These are phyloP conservation scores for Hansenula sp. DNA, from an alignment of 1,139 yeast genomes.

Conservation along the genomic window DNA sequence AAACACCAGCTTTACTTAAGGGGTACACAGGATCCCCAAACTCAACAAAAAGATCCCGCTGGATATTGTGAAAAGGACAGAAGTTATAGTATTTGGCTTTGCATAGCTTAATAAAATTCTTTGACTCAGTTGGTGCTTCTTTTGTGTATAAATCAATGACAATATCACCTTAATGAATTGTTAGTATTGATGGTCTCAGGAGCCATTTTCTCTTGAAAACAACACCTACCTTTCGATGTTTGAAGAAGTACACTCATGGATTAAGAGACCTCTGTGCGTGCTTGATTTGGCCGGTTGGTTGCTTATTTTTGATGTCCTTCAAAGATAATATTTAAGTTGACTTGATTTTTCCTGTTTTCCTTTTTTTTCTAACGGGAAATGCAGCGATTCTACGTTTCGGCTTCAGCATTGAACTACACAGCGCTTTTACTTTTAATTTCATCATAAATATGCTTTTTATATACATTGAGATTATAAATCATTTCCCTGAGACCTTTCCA, in stretches of 20 bases:
- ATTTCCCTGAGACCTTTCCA: slow-evolving; percentile 39
- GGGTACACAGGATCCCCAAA: slow-evolving; percentile 51
- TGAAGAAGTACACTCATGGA: slow-evolving; percentile 57
- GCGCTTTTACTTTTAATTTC: background rate
- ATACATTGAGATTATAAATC: slow-evolving; percentile 1
- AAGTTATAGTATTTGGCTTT: slow-evolving; percentile 49
- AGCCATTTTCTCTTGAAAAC: no score
- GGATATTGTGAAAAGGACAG: slow-evolving; percentile 43
- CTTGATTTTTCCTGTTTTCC: background rate
- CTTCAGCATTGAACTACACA: no score
- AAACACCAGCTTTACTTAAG: slow-evolving; percentile 28
- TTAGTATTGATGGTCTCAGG: slow-evolving; percentile 1
- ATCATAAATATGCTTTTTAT: background rate
- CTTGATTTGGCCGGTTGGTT: background rate
- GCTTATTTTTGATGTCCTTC: background rate
- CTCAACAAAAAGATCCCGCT: slow-evolving; percentile 34
- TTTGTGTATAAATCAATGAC: slow-evolving; percentile 48
- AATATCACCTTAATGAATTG: slow-evolving; percentile 33
- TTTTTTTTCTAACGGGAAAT: no score
- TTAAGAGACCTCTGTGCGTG: no score
- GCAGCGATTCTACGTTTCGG: no score
- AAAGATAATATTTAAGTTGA: no score
- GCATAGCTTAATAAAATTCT: slow-evolving; percentile 54
- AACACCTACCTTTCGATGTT: slow-evolving; percentile 43
- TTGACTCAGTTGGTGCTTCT: slow-evolving; percentile 35